These are phyloP conservation scores for Penicillium coffeae DNA, from an alignment of 495 filamentous ascomycete genomes.

Conservation along the genomic window DNA sequence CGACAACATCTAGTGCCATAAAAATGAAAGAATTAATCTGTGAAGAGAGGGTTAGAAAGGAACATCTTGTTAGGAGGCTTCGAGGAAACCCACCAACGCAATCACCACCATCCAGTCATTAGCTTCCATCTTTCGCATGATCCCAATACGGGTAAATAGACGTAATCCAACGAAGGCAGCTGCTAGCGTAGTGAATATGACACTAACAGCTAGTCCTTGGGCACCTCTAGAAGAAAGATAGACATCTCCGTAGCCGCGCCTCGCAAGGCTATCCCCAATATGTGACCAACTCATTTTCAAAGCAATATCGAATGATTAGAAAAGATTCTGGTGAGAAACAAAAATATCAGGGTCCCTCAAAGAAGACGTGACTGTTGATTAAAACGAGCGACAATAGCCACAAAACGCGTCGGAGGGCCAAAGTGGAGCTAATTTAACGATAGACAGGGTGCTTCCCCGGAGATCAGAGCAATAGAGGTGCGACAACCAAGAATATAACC, in stretches of 20 bases:
- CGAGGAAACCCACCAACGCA: constrained; percentile 27
- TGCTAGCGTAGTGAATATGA: constrained; percentile 37
- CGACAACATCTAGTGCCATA: constrained; percentile 39
- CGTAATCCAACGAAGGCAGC: constrained; percentile 32
- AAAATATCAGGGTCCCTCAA: not conserved
- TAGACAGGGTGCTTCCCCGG: not conserved
- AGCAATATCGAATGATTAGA: too few species aligned
- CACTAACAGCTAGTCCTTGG: constrained; percentile 29
- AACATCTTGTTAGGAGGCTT: not conserved
- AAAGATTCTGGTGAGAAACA: too few species aligned
- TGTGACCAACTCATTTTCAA: constrained; percentile 14
- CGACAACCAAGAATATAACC: not conserved
- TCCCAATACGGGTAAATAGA: constrained; percentile 32
- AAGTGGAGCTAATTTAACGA: not conserved
- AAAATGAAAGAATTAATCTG: constrained; percentile 38
- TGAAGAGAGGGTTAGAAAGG: not conserved
- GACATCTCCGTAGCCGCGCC: constrained; percentile 10
- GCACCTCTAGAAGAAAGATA: constrained; percentile 27
- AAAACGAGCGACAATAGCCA: not conserved
- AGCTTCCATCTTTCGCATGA: constrained; percentile 35
- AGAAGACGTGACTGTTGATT: not conserved
- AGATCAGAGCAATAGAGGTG: not conserved
- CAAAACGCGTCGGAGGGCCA: not conserved
- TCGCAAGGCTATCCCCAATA: constrained; percentile 13
- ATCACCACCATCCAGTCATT: constrained; percentile 45